Conservation (phyloP, 2,329 filamentous ascomycete genomes). For the Fusarium brachygibbosum region DNA sequence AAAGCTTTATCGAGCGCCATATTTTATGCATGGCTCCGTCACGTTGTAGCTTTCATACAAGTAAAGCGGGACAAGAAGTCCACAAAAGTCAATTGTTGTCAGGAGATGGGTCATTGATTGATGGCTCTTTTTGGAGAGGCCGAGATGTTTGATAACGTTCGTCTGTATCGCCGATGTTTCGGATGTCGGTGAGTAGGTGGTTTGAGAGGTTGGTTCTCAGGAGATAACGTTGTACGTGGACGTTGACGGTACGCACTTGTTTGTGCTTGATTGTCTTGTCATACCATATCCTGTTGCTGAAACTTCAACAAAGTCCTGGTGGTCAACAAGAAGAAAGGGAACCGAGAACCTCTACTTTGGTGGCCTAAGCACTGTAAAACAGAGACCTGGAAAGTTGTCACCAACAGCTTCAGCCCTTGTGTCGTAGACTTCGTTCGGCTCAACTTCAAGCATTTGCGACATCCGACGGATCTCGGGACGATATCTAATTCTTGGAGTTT, state of each 20-base stretch:
- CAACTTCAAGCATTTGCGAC: neutral
- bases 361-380: neutral
- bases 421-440: neutral
- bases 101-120: neutral
- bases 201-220: neutral
- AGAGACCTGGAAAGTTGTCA: neutral
- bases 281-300: no score
- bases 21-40: neutral
- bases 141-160: no score
- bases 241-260: no score
- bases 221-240: neutral
- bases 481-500: neutral
- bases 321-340: no score
- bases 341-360: neutral
- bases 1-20: neutral
- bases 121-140: no score
- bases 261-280: no score
- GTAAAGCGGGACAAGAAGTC: neutral
- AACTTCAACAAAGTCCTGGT: no score
- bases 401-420: neutral
- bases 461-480: neutral
- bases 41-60: neutral
- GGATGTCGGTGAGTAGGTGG: no score
- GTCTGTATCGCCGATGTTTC: no score
- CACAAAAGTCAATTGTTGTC: neutral